Base-by-base conservation (phyloP, 108 stramenopile species). In the Mayamaea pseudoterrestris region DNA sequence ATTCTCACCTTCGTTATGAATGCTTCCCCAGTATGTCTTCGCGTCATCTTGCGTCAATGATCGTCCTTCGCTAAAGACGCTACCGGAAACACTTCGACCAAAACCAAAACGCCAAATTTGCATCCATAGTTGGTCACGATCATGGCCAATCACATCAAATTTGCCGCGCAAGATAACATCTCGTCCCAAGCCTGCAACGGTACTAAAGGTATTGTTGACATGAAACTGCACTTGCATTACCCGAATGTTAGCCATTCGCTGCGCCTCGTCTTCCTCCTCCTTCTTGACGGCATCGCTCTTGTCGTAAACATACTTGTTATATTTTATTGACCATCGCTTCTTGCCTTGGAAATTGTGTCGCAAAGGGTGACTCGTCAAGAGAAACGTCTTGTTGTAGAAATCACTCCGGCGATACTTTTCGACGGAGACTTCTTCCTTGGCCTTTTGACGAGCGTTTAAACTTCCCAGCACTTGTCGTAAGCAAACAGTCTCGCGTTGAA, bases 51-150 rank as follows among this genome's bases (percentile, higher is more conserved):
- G 72, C 1, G 71, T 68, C 37, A 83, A 41, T 31, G 58, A 46
- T 31, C 17, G 60, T 13, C 86, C 86, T 59, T 88, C 86, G 36
- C 76, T 78, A 51, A 48, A 88, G 6, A 75, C 76, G 7, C 73
- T 72, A n/a, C 81, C 81, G 40, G 75, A 74, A 16, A 83, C 86
- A 26, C 68, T 66, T 26, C 86, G 56, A 27, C 86, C 86, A 60
- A 80, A 88, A 0, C 86, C 86, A 62, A 88, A 88, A 6, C 81
- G 66, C 55, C 60, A 75, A 5, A 83, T 68, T 58, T 74, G 73
- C 76, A 88, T 88, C 86, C 86, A 88, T 8, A 88, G 47, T 37
- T 83, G 74, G 68, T 88, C 80, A 0, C 69, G 42, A 27, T 76
- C 53, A n/a, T 75, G 47, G 16, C 80, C 86, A 34, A 88, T 60